phyloP scores from a whole-genome alignment of 2,329 filamentous ascomycete species.

The Alternaria infectoria region DNA sequence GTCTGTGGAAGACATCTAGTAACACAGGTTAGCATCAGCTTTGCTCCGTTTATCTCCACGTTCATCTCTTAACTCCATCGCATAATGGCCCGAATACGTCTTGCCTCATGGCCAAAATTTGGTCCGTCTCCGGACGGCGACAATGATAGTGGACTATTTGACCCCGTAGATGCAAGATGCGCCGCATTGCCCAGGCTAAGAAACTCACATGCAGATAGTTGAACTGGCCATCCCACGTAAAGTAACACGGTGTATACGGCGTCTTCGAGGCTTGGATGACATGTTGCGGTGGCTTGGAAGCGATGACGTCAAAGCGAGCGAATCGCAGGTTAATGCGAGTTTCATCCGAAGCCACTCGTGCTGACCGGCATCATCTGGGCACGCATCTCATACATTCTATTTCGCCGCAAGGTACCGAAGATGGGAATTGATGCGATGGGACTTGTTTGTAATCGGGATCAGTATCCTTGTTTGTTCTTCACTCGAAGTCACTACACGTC shows the following conservation, averaged over 20 bases:
- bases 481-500: neutral
- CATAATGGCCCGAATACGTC: neutral
- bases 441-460: neutral
- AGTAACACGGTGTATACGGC: neutral
- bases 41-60: neutral
- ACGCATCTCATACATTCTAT: neutral
- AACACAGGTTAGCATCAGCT: neutral
- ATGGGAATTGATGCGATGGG: neutral
- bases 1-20: neutral
- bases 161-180: neutral
- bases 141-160: accelerated
- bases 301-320: neutral
- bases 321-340: neutral
- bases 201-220: no score
- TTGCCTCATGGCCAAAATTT: neutral
- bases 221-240: neutral
- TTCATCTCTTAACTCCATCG: neutral
- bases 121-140: neutral
- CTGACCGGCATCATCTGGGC: neutral
- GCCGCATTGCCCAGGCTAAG: neutral
- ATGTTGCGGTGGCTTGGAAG: neutral
- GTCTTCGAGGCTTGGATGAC: neutral
- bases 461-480: neutral
- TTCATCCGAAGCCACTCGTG: neutral
- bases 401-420: neutral